phyloP scores from a whole-genome alignment of 176 grass and related monocot genomes.

The Typha latifolia region DNA sequence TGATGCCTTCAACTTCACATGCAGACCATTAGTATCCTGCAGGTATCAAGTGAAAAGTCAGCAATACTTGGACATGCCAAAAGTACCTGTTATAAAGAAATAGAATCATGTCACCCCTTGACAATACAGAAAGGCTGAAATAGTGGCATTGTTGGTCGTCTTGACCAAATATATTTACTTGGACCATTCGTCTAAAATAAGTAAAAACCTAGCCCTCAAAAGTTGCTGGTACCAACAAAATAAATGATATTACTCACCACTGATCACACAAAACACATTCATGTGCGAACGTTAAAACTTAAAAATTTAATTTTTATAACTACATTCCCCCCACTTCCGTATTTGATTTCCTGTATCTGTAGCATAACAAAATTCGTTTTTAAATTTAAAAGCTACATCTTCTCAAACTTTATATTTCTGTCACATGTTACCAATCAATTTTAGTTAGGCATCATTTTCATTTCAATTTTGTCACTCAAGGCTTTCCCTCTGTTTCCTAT shows the following conservation, averaged over 20 bases:
- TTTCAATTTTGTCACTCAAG: not conserved
- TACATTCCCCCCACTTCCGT: not conserved
- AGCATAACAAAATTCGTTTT: not conserved
- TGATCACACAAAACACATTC: not conserved
- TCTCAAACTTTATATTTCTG: not conserved
- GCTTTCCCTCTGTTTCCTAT: not conserved
- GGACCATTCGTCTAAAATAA: not conserved
- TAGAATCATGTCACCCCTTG: conserved; percentile 11
- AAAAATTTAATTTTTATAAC: not conserved
- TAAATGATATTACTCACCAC: not conserved
- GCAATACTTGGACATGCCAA: conserved; percentile 15
- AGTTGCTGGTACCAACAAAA: not conserved
- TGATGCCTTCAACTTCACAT: conserved; percentile 75
- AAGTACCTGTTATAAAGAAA: conserved; percentile 11
- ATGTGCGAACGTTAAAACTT: not conserved
- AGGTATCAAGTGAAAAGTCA: conserved; percentile 23
- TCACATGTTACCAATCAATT: not conserved
- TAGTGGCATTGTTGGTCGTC: not conserved
- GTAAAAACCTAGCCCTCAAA: not conserved
- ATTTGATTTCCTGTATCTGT: not conserved
- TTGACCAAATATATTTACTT: not conserved
- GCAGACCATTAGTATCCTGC: conserved; percentile 83
- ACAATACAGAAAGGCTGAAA: not conserved
- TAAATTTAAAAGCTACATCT: not conserved
- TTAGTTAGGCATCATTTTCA: not conserved